Conservation (phyloP, 2,329 filamentous ascomycete species). For the Ophiostoma piceae region DNA sequence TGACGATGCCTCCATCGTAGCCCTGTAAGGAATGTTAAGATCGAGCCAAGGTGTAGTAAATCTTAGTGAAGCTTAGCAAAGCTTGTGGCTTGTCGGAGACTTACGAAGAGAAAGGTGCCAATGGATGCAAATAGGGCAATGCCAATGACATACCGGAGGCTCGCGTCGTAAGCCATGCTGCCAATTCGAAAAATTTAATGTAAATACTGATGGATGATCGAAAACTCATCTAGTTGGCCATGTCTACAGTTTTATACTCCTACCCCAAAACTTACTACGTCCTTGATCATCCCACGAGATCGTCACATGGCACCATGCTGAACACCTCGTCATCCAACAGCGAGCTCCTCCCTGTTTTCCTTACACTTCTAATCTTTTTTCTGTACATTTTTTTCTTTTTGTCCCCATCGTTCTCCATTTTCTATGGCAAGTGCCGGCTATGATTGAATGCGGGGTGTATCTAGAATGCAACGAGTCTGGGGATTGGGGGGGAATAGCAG, state of each 20-base stretch:
- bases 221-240: not conserved
- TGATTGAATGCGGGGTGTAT: not conserved
- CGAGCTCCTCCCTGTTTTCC: not conserved
- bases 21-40: not conserved
- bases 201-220: not conserved
- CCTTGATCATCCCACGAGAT: not conserved
- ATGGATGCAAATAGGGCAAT: slow-evolving; percentile 46
- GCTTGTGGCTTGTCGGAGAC: slow-evolving; percentile 26
- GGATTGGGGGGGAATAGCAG: not conserved
- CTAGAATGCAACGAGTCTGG: not conserved
- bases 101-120: slow-evolving; percentile 54
- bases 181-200: too few relatives aligned
- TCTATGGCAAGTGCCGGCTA: not conserved
- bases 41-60: not conserved
- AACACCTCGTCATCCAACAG: not conserved
- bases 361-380: not conserved
- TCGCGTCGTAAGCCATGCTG: not conserved
- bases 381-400: not conserved
- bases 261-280: not conserved
- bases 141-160: slow-evolving; percentile 2
- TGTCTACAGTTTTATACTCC: not conserved
- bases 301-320: not conserved
- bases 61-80: not conserved
- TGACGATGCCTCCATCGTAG: slow-evolving; percentile 19
- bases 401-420: not conserved